phyloP scores from a whole-genome alignment of 345 rosid genomes.

The Gossypium australe region DNA sequence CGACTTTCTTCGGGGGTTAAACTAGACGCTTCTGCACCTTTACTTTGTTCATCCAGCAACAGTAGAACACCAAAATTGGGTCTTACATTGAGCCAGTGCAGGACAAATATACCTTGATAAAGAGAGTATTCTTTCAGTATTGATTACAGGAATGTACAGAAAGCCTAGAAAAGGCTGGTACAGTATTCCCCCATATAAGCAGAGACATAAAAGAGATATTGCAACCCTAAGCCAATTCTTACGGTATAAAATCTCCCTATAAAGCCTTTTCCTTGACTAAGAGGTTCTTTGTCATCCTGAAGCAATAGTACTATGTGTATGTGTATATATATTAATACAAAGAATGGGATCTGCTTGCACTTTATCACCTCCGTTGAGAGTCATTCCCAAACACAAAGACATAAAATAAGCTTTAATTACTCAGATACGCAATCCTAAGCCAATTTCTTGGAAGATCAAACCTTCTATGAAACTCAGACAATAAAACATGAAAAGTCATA shows the following conservation, averaged over 20 bases:
- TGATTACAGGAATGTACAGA: background rate
- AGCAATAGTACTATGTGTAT: background rate
- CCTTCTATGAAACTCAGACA: background rate
- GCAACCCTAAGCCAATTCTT: background rate
- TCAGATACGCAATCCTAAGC: background rate
- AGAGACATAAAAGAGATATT: background rate
- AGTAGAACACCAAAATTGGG: background rate
- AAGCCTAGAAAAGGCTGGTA: slow-evolving; percentile 3
- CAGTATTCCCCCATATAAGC: background rate
- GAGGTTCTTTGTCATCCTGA: background rate
- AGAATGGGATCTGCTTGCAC: background rate
- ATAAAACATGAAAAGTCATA: background rate
- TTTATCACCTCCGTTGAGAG: background rate
- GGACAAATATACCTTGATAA: background rate
- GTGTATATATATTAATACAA: background rate
- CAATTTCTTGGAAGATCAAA: background rate
- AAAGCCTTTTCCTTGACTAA: background rate
- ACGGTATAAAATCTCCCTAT: background rate
- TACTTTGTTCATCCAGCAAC: slow-evolving; percentile 1
- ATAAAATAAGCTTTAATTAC: background rate
- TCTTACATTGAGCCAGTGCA: background rate
- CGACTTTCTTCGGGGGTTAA: slow-evolving; percentile 23
- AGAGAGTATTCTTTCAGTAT: background rate
- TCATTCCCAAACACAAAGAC: background rate
- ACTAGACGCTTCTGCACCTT: background rate